Evolutionary conservation across 306 rosid species (phyloP), one percentile per base, ranked within the genome.

Genomic region (Vicia villosa): DNA sequence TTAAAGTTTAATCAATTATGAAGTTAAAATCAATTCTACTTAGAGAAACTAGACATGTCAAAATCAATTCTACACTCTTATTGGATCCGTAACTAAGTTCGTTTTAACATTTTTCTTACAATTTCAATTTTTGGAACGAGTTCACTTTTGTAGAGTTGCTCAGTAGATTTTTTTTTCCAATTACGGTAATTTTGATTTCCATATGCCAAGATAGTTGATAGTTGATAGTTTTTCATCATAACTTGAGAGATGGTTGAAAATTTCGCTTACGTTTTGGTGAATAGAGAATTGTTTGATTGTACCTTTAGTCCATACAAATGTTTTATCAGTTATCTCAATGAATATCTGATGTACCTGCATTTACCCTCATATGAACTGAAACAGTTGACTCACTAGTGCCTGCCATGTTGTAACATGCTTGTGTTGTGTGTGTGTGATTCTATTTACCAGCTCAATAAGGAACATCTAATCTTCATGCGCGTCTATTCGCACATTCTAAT

Each of bases 391-490:
- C 50, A 32, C 26, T 19, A 19, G 38, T 19, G 37, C 34, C 17
- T 41, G 37, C 10, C 67, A 45, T 58, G 6, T 66, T 68, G 70
- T 22, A 43, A 32, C 43, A 34, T 43, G 66, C 10, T 8, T 11
- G 5, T 45, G 40, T 8, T 11, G 5, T 45, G 40, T 51, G 32
- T 47, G 57, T 30, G 46, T 40, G n/a, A 70, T 49, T 69, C 45
- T 64, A 64, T 63, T 63, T 37, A 30, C 17, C 36, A 68, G 34
- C 15, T 52, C 59, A 21, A 52, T 21, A 21, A 52, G 32, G 32
- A 21, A 11, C 12, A 62, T 40, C 54, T 54, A 68, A 54, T 13
- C 72, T 51, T 38, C 50, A 37, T 50, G 74, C 41, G 17, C 49
- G 15, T 75, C 22, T 40, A 21, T 69, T 28, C 13, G 28, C 55